A percentile compares a stretch with the other conserved stretches of the same genome.
phyloP scores from a whole-genome alignment of 2,329 filamentous ascomycete genomes.

The Sphaerulina vaccinii region DNA sequence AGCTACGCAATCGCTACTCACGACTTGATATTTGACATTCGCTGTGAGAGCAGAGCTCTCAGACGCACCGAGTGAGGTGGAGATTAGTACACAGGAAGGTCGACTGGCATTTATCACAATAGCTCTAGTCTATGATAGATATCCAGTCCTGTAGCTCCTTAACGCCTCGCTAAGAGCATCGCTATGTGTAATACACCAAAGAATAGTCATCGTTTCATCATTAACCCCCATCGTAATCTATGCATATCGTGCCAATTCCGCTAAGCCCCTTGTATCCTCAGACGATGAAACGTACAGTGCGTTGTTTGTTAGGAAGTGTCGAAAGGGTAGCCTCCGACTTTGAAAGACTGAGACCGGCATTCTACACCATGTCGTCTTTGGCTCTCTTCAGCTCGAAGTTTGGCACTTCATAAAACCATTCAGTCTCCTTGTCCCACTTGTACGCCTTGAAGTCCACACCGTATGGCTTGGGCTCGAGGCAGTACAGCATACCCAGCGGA shows the following conservation, averaged over 20 bases:
- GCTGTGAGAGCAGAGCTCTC: too few relatives aligned
- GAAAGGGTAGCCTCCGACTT: slow-evolving; percentile 15
- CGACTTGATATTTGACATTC: too few relatives aligned
- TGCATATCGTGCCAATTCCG: neutral
- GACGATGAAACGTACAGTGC: slow-evolving; percentile 11
- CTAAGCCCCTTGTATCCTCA: too few relatives aligned
- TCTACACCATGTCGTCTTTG: slow-evolving; percentile 37
- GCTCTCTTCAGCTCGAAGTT: slow-evolving; percentile 73
- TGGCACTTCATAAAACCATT: slow-evolving; percentile 83
- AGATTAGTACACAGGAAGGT: neutral
- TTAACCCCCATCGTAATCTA: slow-evolving; percentile 3
- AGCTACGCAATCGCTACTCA: too few relatives aligned
- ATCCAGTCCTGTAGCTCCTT: slow-evolving; percentile 13
- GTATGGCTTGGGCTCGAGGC: slow-evolving; percentile 95
- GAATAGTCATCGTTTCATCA: slow-evolving; percentile 6
- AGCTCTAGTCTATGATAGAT: slow-evolving; percentile 10
- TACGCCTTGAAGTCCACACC: slow-evolving; percentile 97
- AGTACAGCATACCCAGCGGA: slow-evolving; percentile 88
- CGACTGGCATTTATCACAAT: neutral
- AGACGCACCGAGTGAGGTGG: too few relatives aligned
- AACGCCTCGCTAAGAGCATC: slow-evolving; percentile 20
- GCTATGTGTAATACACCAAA: slow-evolving; percentile 13
- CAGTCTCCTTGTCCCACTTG: slow-evolving; percentile 73
- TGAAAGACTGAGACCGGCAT: slow-evolving; percentile 17
- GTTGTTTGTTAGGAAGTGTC: slow-evolving; percentile 9